phyloP scores from a whole-genome alignment of 495 filamentous ascomycete genomes.

The Penicillium verhagenii region DNA sequence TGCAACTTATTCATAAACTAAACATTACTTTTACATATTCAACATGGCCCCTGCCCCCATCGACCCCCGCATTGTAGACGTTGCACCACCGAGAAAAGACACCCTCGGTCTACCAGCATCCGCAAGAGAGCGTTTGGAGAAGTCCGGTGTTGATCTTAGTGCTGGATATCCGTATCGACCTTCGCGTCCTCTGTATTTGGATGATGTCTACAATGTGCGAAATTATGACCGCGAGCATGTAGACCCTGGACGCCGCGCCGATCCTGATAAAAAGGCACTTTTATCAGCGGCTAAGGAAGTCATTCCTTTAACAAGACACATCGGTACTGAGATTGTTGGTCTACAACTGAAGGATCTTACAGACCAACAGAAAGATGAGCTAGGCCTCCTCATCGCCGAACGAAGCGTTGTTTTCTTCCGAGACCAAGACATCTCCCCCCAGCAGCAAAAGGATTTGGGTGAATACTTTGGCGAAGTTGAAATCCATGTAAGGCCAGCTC shows the following conservation, averaged over 20 bases:
- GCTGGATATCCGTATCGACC: slow-evolving; percentile 68
- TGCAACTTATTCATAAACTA: neutral
- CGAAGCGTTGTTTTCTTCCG: slow-evolving; percentile 76
- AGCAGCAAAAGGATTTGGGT: slow-evolving; percentile 65
- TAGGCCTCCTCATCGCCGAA: slow-evolving; percentile 70
- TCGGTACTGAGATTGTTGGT: slow-evolving; percentile 71
- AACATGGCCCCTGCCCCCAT: slow-evolving; percentile 52
- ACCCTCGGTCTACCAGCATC: slow-evolving; percentile 55
- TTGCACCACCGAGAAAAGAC: slow-evolving; percentile 59
- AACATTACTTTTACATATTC: neutral
- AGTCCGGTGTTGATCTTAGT: slow-evolving; percentile 62
- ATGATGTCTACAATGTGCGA: slow-evolving; percentile 65
- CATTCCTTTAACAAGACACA: slow-evolving; percentile 62
- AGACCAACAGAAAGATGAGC: slow-evolving; percentile 64
- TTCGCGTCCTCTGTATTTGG: slow-evolving; percentile 59
- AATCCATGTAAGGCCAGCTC: slow-evolving; percentile 67
- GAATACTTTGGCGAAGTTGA: slow-evolving; percentile 67
- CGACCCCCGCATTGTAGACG: slow-evolving; percentile 57
- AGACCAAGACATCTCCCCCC: slow-evolving; percentile 67
- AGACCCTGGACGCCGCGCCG: slow-evolving; percentile 63
- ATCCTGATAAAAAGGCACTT: slow-evolving; percentile 64
- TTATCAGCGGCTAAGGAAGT: slow-evolving; percentile 65
- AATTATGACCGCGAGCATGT: slow-evolving; percentile 55
- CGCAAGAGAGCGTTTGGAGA: slow-evolving; percentile 56
- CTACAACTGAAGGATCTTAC: slow-evolving; percentile 68